Percentiles rank a stretch among this genome's conserved stretches.
These are phyloP conservation scores for Protea cynaroides DNA, from an alignment of 164 flowering plant genomes.

Conservation along the genomic window DNA sequence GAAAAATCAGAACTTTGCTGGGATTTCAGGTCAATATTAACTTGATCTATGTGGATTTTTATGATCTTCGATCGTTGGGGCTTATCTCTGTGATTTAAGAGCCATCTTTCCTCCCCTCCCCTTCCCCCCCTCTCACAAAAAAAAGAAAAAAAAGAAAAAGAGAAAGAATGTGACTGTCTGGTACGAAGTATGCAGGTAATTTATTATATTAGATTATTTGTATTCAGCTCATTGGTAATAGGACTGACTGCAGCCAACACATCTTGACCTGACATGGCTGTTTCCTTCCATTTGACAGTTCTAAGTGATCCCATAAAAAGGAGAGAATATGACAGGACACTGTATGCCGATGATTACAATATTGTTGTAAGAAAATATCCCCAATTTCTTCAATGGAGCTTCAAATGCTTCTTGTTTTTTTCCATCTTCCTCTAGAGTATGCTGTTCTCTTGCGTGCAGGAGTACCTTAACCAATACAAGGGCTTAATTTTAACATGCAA, in stretches of 20 bases:
- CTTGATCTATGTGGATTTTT: too few relatives aligned
- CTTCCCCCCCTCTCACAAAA: too few relatives aligned
- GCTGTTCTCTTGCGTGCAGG: conserved; percentile 37
- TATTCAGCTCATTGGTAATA: too few relatives aligned
- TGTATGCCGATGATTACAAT: conserved; percentile 45
- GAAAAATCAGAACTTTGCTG: too few relatives aligned
- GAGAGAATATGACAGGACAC: conserved; percentile 65
- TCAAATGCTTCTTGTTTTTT: neutral
- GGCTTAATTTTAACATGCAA: conserved; percentile 91
- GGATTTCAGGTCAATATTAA: too few relatives aligned
- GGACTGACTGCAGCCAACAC: neutral
- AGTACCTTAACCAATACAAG: conserved; percentile 70
- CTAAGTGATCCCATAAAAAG: conserved; percentile 72
- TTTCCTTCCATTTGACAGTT: conserved; percentile 39
- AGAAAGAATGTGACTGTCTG: too few relatives aligned
- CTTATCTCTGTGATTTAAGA: too few relatives aligned
- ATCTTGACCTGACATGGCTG: neutral
- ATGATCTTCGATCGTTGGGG: too few relatives aligned
- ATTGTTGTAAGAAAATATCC: conserved; percentile 38
- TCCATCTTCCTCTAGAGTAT: neutral
- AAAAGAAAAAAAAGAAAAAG: too few relatives aligned
- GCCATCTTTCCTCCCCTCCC: too few relatives aligned
- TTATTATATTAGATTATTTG: too few relatives aligned
- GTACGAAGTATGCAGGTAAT: too few relatives aligned
- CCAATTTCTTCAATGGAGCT: neutral